Conservation (phyloP, 2,329 filamentous ascomycete species). For the Botrytis tulipae region DNA sequence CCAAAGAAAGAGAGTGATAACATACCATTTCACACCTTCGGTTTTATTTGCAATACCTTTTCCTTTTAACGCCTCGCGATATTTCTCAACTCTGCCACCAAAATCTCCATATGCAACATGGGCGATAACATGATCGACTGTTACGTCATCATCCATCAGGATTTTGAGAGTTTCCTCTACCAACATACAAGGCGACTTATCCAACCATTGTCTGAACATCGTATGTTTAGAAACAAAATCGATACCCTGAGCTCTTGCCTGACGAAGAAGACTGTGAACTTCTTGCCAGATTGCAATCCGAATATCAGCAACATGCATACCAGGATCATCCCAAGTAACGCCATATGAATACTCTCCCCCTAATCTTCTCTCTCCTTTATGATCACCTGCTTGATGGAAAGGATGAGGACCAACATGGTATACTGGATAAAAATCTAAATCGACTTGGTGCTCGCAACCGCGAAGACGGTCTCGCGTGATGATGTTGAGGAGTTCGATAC, state of each 20-base stretch:
- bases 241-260: slow-evolving; percentile 27
- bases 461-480: slow-evolving; percentile 28
- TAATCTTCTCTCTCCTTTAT: neutral
- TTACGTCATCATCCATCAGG: slow-evolving; percentile 17
- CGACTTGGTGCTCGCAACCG: slow-evolving; percentile 29
- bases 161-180: slow-evolving; percentile 28
- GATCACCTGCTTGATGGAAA: slow-evolving; percentile 23
- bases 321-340: slow-evolving; percentile 35
- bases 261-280: slow-evolving; percentile 23
- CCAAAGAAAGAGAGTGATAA: neutral
- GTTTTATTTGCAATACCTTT: slow-evolving; percentile 7
- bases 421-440: slow-evolving; percentile 35
- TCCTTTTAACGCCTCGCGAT: neutral
- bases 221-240: slow-evolving; percentile 26
- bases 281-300: slow-evolving; percentile 32
- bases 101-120: slow-evolving; percentile 25
- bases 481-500: slow-evolving; percentile 30
- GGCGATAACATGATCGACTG: slow-evolving; percentile 21
- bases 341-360: slow-evolving; percentile 28
- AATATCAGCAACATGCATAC: slow-evolving; percentile 19
- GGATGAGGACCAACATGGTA: slow-evolving; percentile 24
- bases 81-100: neutral
- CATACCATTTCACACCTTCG: slow-evolving; percentile 27
- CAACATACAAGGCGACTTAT: slow-evolving; percentile 30
- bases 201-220: slow-evolving; percentile 33